phyloP scores from a whole-genome alignment of 345 rosid genomes.

The Brassica carinata region DNA sequence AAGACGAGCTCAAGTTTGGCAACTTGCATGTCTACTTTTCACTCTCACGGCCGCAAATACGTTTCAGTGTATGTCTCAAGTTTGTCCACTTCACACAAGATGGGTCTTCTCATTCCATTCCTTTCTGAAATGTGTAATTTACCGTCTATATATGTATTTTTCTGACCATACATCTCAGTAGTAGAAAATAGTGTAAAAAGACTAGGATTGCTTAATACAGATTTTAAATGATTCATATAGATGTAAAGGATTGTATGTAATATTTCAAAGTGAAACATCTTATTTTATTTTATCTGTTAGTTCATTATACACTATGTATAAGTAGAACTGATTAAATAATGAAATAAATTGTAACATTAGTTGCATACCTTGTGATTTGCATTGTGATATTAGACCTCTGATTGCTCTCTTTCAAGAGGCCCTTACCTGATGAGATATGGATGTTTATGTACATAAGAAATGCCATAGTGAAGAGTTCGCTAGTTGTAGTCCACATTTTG shows the following conservation, averaged over 20 bases:
- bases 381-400: not conserved
- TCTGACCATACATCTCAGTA: not conserved
- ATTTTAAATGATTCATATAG: not conserved
- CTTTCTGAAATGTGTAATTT: constrained; percentile 7
- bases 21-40: constrained; percentile 37
- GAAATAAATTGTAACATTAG: not conserved
- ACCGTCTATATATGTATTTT: not conserved
- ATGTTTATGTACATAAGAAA: not conserved
- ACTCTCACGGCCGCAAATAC: constrained; percentile 19
- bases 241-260: not conserved
- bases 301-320: not conserved
- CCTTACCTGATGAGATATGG: not conserved
- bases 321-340: too few relatives aligned
- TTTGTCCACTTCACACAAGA: constrained; percentile 30
- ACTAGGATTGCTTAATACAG: not conserved
- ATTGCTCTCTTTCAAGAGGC: not conserved
- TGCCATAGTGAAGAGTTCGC: not conserved
- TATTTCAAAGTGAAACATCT: not conserved
- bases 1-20: constrained; percentile 37
- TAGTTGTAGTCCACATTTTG: not conserved
- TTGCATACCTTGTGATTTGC: not conserved
- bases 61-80: constrained; percentile 33
- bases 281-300: not conserved
- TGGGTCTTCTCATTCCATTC: constrained; percentile 24
- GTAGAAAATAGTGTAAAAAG: not conserved